phyloP scores from a whole-genome alignment of 306 rosid genomes.

The Lithocarpus polystachyus region DNA sequence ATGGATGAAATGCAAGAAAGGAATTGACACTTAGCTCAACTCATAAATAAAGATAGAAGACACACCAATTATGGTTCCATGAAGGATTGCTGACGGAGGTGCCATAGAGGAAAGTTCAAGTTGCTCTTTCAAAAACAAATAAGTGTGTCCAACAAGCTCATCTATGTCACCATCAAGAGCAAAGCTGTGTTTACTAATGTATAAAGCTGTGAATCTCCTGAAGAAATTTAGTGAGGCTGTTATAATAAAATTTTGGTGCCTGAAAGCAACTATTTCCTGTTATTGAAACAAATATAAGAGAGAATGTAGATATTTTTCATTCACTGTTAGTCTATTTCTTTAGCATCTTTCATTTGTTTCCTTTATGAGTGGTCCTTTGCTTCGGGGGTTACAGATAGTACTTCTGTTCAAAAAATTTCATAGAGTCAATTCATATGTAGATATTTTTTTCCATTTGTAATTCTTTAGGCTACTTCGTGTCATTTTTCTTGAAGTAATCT shows the following conservation, averaged over 20 bases:
- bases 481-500: too few relatives aligned
- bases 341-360: too few relatives aligned
- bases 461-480: too few relatives aligned
- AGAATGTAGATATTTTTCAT: not conserved
- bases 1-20: not conserved
- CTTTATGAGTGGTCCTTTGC: too few relatives aligned
- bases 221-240: conserved; percentile 10
- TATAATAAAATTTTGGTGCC: not conserved
- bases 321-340: too few relatives aligned
- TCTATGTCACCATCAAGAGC: conserved; percentile 41
- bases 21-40: not conserved
- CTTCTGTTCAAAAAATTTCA: too few relatives aligned
- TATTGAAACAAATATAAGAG: not conserved
- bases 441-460: too few relatives aligned
- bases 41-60: not conserved
- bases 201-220: conserved; percentile 74
- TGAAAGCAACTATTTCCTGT: not conserved
- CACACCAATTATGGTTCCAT: conserved; percentile 76
- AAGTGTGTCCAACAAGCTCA: conserved; percentile 71
- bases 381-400: too few relatives aligned
- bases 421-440: too few relatives aligned
- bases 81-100: conserved; percentile 68
- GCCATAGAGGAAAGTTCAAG: conserved; percentile 59
- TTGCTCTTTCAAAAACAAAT: conserved; percentile 69
- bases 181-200: conserved; percentile 49